These are phyloP conservation scores for Rubia tinctorum DNA, from an alignment of 305 asterid species.

Conservation along the genomic window DNA sequence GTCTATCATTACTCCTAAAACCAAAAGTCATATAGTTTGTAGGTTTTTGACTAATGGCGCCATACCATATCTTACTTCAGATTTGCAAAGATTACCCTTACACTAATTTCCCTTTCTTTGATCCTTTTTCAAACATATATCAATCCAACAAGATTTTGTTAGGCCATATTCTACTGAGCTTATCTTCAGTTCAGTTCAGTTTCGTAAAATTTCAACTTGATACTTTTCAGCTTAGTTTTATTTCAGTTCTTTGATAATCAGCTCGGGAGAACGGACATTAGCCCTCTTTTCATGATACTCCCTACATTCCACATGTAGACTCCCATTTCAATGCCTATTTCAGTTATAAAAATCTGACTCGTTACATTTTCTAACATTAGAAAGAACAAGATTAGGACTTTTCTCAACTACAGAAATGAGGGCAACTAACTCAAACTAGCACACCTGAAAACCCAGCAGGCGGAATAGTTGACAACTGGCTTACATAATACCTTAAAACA, in stretches of 20 bases:
- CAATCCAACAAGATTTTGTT: not conserved
- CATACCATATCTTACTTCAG: constrained; percentile 12
- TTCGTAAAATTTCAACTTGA: too few relatives aligned
- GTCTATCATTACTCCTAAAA: constrained; percentile 9
- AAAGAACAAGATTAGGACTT: not conserved
- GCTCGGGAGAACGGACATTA: too few relatives aligned
- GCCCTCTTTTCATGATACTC: constrained; percentile 2
- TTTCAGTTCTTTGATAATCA: too few relatives aligned
- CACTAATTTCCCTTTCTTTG: constrained; percentile 9
- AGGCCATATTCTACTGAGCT: too few relatives aligned
- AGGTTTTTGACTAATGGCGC: constrained; percentile 21
- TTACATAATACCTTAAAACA: constrained; percentile 5
- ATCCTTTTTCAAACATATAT: not conserved
- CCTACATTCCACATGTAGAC: not conserved
- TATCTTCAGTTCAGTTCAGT: too few relatives aligned
- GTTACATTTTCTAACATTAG: not conserved
- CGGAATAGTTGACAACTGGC: constrained; percentile 3
- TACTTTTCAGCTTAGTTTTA: too few relatives aligned
- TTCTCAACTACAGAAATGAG: not conserved
- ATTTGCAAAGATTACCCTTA: constrained; percentile 13
- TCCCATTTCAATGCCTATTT: not conserved
- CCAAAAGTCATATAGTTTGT: constrained; percentile 15
- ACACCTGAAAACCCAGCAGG: constrained; percentile 15
- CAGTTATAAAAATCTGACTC: not conserved
- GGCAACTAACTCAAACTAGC: constrained; percentile 1